Evolutionary conservation across 1,284 basidiomycete species (phyloP), one percentile per base, ranked within the genome.

Genomic region (Megacollybia platyphylla): DNA sequence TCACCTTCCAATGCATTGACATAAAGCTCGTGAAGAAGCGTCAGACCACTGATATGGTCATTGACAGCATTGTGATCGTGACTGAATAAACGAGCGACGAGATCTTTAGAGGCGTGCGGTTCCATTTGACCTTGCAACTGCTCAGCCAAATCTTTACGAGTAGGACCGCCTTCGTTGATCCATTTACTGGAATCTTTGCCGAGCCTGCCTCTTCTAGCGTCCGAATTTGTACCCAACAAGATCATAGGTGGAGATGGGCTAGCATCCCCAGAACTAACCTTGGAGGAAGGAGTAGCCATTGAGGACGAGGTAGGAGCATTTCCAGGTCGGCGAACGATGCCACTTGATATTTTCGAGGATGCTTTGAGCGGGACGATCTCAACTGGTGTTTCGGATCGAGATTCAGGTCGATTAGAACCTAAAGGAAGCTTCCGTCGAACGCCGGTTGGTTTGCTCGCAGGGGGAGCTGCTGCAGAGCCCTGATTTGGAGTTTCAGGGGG

Each of bases 41-140:
- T 68, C 41, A 98, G 64, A 0, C 86, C 96, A 18, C 73, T 68
- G 46, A 97, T 74, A 54, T 87, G 85, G 57, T 98, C 96, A 54
- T 92, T 93, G 51, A 98, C 85, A 2, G 92, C 89, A 51, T 87
- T 88, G 60, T 98, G 94, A 56, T 97, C 94, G 50, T 87, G 89
- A 57, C 92, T 96, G 67, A 98, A 99, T 36, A 98, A 70, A 30
- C 79, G 76, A 4, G 73, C 63, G n/a, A 86, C 59, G 3, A 97
- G 63, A 5, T 90, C 85, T 45, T 81, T 79, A 8, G 85, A 84
- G 9, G 77, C 70, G 53, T 87, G 75, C 1, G 80, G 71, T 52
- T 96, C 91, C 87, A 97, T 96, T 59, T 98, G 96, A 49, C 75
- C 75, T 48, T 91, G 85, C 31, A 99, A 68, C 9, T 83, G 65